Evolutionary conservation across 2,329 filamentous ascomycete genomes (phyloP).

Genomic region (Acephala macrosclerotiorum): DNA sequence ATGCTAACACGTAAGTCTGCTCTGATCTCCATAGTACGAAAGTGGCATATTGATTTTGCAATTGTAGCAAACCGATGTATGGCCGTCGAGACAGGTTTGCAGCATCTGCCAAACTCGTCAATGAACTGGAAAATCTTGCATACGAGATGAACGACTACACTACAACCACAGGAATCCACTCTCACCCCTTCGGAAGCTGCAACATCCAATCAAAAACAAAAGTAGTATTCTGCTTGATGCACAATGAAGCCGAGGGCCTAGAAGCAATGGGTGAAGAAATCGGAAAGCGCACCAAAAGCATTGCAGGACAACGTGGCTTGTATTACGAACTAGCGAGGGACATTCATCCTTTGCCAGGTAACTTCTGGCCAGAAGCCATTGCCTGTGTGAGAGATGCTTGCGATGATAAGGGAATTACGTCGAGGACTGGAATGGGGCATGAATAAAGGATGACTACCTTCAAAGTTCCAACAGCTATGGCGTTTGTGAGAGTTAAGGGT

Average conservation of each 20-base stretch:
- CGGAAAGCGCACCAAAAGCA: neutral
- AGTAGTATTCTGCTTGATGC: constrained; percentile 6
- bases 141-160: constrained; percentile 6
- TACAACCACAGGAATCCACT: constrained; percentile 2
- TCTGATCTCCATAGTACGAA: neutral
- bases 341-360: neutral
- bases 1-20: constrained; percentile 30
- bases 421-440: constrained; percentile 26
- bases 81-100: constrained; percentile 6
- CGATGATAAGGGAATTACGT: neutral
- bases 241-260: neutral
- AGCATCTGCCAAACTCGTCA: constrained; percentile 13
- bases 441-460: constrained; percentile 41
- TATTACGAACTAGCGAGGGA: neutral
- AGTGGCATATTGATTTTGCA: neutral
- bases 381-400: constrained; percentile 1
- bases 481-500: constrained; percentile 41
- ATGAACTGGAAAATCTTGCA: neutral
- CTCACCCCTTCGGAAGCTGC: constrained; percentile 2
- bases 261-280: neutral
- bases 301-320: neutral
- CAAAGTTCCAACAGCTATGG: constrained; percentile 42
- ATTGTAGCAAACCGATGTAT: constrained; percentile 47
- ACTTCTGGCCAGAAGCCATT: constrained; percentile 9
- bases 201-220: constrained; percentile 6